Conservation (phyloP, 163 green algal species). For the Scenedesmus sp. region DNA sequence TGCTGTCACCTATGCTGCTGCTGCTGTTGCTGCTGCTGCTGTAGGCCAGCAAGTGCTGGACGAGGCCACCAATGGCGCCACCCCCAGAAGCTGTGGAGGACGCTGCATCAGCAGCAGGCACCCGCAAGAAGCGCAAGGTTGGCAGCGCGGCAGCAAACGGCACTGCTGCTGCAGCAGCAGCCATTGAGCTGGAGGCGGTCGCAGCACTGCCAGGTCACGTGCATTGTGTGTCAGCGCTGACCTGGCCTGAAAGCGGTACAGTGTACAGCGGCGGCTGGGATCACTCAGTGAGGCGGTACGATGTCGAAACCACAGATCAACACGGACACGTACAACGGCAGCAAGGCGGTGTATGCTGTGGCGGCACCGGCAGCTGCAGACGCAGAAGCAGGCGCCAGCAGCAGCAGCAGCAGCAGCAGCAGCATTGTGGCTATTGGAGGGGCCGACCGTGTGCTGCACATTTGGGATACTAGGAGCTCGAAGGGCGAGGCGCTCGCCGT, state of each 20-base stretch:
- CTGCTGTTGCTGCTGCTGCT: neutral
- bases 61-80: constrained; percentile 1
- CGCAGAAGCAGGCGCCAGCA: too few species aligned
- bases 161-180: constrained; percentile 33
- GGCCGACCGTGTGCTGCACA: constrained; percentile 62
- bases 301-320: constrained; percentile 65
- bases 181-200: neutral
- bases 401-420: constrained; percentile 39
- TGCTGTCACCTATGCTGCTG: neutral
- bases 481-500: constrained; percentile 63
- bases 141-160: constrained; percentile 34
- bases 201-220: constrained; percentile 69
- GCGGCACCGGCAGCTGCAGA: constrained; percentile 46
- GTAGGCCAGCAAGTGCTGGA: constrained; percentile 43
- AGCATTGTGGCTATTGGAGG: constrained; percentile 68
- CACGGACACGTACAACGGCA: constrained; percentile 77
- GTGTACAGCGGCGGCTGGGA: constrained; percentile 87
- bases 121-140: constrained; percentile 58
- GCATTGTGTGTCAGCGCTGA: constrained; percentile 75
- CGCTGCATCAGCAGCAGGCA: constrained; percentile 41
- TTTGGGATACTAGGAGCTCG: constrained; percentile 68
- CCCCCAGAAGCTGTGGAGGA: constrained; percentile 13
- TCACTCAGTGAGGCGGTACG: constrained; percentile 81
- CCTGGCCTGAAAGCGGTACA: constrained; percentile 64
- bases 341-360: constrained; percentile 80